These are phyloP conservation scores for Cardiospermum halicacabum DNA, from an alignment of 345 rosid genomes.

Conservation along the genomic window DNA sequence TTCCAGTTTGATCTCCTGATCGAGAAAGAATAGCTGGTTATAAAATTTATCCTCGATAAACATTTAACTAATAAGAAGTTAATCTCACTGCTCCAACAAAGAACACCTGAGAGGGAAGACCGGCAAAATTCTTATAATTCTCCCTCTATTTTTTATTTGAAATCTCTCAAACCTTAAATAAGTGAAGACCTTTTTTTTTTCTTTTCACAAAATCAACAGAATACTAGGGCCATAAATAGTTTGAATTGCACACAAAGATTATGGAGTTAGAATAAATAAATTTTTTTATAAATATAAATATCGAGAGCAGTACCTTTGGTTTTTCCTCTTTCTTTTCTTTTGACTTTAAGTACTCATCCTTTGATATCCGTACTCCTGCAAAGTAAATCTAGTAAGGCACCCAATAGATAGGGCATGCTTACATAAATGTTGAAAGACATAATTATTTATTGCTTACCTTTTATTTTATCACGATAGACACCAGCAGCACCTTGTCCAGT, in stretches of 20 bases:
- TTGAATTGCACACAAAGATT: no score
- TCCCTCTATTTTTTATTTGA: not conserved
- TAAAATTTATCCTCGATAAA: not conserved
- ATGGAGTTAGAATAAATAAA: no score
- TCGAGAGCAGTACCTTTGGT: conserved; percentile 11
- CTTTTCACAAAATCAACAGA: not conserved
- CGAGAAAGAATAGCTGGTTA: not conserved
- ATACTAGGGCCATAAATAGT: no score
- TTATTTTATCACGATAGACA: conserved; percentile 77
- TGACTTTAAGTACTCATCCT: conserved; percentile 17
- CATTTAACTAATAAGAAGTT: not conserved
- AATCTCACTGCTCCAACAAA: not conserved
- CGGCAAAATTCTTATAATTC: not conserved
- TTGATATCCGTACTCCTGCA: conserved; percentile 13
- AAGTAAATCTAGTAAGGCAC: not conserved
- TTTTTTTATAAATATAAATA: not conserved
- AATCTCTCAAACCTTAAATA: not conserved
- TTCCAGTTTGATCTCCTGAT: conserved; percentile 76
- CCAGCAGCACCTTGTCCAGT: conserved; percentile 81
- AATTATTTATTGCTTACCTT: conserved; percentile 38
- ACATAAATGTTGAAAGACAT: conserved; percentile 1
- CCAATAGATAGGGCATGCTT: not conserved
- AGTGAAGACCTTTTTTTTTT: not conserved
- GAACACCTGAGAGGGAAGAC: not conserved
- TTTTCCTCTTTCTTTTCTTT: conserved; percentile 12